Percentiles rank a stretch among this genome's conserved stretches.
Conservation (phyloP, 441 rosid genomes). For the Breynia disticha region DNA sequence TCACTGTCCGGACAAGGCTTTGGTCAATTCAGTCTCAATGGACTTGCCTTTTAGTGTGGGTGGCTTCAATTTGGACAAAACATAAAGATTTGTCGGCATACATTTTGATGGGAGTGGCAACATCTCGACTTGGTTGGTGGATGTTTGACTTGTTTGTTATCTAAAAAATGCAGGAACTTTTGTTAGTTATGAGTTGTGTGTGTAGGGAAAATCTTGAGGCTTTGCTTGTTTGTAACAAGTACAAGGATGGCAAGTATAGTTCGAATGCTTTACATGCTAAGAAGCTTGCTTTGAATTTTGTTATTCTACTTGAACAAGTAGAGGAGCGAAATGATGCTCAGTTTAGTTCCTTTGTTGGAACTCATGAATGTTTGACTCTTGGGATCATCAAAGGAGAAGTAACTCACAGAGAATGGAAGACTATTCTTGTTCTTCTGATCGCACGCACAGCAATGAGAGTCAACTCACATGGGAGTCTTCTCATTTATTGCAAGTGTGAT, state of each 20-base stretch:
- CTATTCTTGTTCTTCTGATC: slow-evolving; percentile 82
- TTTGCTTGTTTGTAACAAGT: slow-evolving; percentile 74
- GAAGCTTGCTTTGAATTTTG: slow-evolving; percentile 60
- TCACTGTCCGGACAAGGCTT: slow-evolving; percentile 63
- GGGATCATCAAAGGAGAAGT: no score
- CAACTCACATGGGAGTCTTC: no score
- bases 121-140: slow-evolving; percentile 84
- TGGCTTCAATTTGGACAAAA: slow-evolving; percentile 52
- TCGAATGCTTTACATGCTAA: slow-evolving; percentile 66
- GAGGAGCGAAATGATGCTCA: slow-evolving; percentile 84
- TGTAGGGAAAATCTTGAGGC: slow-evolving; percentile 68
- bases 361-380: slow-evolving; percentile 60
- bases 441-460: no score
- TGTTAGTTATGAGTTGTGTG: slow-evolving; percentile 79
- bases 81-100: slow-evolving; percentile 37
- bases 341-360: slow-evolving; percentile 50
- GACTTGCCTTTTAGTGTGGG: slow-evolving; percentile 50
- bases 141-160: slow-evolving; percentile 77
- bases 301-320: slow-evolving; percentile 84
- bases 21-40: slow-evolving; percentile 95
- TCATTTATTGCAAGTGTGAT: no score
- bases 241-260: slow-evolving; percentile 73
- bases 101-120: slow-evolving; percentile 78
- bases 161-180: slow-evolving; percentile 95
- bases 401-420: no score